These are phyloP conservation scores for Sclerotinia subarctica DNA, from an alignment of 2,329 filamentous ascomycete genomes.

Conservation along the genomic window DNA sequence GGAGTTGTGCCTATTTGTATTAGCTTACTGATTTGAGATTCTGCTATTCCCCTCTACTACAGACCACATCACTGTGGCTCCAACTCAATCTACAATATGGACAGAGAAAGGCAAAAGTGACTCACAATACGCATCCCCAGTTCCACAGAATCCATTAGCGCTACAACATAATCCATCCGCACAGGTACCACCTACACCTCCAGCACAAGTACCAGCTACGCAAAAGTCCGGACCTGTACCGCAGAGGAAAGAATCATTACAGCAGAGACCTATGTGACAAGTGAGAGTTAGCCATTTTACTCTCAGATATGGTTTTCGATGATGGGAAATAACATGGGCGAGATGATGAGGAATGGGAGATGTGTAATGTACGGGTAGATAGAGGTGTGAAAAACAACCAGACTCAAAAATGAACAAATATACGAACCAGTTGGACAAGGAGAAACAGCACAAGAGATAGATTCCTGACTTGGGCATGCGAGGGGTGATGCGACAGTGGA, in stretches of 20 bases:
- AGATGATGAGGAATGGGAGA: no score
- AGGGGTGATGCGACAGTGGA: not conserved
- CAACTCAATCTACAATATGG: no score
- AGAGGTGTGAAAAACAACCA: no score
- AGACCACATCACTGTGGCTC: no score
- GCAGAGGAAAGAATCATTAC: constrained; percentile 9
- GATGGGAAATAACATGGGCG: no score
- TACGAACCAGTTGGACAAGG: not conserved
- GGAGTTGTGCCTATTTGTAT: no score
- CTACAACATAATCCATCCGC: constrained; percentile 24
- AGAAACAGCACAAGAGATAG: not conserved
- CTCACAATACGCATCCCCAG: constrained; percentile 13
- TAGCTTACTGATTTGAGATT: no score
- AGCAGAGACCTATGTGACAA: constrained; percentile 1
- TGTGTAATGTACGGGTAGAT: no score
- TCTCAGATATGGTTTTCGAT: no score
- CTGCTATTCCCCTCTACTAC: no score
- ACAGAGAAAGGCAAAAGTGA: constrained; percentile 2
- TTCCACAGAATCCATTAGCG: constrained; percentile 23
- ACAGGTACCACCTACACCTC: constrained; percentile 26
- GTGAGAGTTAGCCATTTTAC: no score
- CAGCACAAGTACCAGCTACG: constrained; percentile 21
- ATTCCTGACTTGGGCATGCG: not conserved
- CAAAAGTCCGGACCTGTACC: constrained; percentile 8
- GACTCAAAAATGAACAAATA: no score